Base-by-base conservation (phyloP, 2,329 filamentous ascomycete genomes). In the Claviceps paspali region DNA sequence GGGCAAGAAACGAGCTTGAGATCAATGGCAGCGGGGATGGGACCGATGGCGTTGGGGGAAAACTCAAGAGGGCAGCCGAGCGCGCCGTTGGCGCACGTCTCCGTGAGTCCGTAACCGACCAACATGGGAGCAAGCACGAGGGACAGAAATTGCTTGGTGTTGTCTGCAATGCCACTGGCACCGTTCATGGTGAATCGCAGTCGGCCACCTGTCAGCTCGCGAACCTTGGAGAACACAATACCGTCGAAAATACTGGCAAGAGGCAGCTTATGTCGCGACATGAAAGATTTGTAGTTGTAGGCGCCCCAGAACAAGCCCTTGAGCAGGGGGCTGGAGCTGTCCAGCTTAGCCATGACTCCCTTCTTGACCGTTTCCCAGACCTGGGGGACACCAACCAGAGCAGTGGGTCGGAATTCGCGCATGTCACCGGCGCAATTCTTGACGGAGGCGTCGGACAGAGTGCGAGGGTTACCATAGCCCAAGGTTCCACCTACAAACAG, bases 351-450 rank as follows among this genome's bases (percentile, higher is more conserved):
- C 45, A 88, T 66, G 50, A 98, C 82, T 38, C 91, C 91, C 68
- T 98, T 98, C 67, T 86, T 88, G 51, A 98, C 81, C 1, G 84
- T 87, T 63, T 98, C 91, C 87, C 88, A 98, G 23, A 98, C 81
- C 41, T 92, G 87, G 2, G 91, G 91, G 3, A 98, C 91, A 56
- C 91, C 91, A 28, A 95, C 82, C 55, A 98, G 73, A 53, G 95
- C 73, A 2, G 86, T 92, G 1, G 91, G 91, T 49, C 73, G 73
- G 55, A 96, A 81, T 53, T 95, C 87, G 42, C 82, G 81, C 62
- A 98, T 94, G 50, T 98, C 91, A 48, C 91, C 88, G 47, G 79
- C 76, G 64, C 83, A 95, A 60, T 96, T 91, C 47, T 79, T 78
- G 60, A 93, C 81, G 15, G 82, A 92, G 3, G 66, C 61, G 54